Conservation (phyloP, 495 filamentous ascomycete genomes). For the Penicillium riverlandense region DNA sequence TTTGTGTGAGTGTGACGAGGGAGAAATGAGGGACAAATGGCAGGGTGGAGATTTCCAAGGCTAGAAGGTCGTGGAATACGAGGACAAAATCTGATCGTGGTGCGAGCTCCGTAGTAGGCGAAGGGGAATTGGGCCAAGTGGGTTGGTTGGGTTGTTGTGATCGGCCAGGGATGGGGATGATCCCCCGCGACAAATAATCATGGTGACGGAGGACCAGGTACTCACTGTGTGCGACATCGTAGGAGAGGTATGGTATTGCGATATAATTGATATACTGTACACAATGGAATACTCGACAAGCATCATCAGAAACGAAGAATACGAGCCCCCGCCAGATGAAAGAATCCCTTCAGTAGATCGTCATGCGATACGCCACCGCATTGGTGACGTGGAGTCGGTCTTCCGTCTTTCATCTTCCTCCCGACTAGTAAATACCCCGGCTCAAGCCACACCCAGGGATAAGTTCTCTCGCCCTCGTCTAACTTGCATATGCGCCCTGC, state of each 20-base stretch:
- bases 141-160: background rate
- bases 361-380: background rate
- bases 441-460: too few relatives aligned
- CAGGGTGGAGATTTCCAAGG: too few relatives aligned
- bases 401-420: conserved; percentile 1
- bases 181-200: background rate
- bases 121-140: background rate
- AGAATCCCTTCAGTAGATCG: background rate
- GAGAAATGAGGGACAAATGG: background rate
- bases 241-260: too few relatives aligned
- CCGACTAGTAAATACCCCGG: background rate
- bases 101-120: too few relatives aligned
- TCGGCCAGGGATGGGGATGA: background rate
- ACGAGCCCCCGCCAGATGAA: conserved; percentile 1
- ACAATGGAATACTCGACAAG: too few relatives aligned
- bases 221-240: too few relatives aligned
- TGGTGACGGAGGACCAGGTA: background rate
- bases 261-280: too few relatives aligned
- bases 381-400: too few relatives aligned
- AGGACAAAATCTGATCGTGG: too few relatives aligned
- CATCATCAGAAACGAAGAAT: too few relatives aligned
- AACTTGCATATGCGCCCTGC: conserved; percentile 33
- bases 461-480: conserved; percentile 2
- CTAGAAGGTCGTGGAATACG: too few relatives aligned
- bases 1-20: background rate